phyloP scores from a whole-genome alignment of 2,329 filamentous ascomycete genomes.

The Fusarium sacchari region DNA sequence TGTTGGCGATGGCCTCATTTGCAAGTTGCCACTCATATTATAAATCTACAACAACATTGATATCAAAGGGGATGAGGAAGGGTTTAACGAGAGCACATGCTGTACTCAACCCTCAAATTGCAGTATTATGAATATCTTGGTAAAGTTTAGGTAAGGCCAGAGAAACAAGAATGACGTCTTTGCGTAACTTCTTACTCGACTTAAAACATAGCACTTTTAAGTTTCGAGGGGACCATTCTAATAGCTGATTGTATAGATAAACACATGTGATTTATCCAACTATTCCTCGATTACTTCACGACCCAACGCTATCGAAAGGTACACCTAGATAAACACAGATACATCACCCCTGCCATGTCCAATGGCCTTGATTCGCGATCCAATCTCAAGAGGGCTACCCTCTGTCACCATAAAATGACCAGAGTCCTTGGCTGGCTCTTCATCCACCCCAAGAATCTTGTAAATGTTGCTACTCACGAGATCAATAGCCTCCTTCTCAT shows the following conservation, averaged over 20 bases:
- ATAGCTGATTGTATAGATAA: neutral
- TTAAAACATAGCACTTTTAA: neutral
- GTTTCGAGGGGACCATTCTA: rapidly evolving
- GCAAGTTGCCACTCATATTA: constrained; percentile 49
- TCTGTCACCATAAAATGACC: constrained; percentile 71
- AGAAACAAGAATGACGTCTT: neutral
- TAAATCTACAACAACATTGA: neutral
- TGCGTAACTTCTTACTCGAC: neutral
- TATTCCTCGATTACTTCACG: neutral
- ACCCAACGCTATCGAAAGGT: neutral
- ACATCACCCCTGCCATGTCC: constrained; percentile 33
- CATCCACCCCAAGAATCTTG: constrained; percentile 63
- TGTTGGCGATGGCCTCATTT: constrained; percentile 20
- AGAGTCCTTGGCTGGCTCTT: constrained; percentile 38
- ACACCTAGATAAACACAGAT: constrained; percentile 10
- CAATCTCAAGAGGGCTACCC: constrained; percentile 70
- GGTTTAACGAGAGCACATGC: too few relatives aligned
- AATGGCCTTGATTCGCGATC: constrained; percentile 42
- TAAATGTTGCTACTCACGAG: constrained; percentile 68
- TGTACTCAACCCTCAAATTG: neutral
- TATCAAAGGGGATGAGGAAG: neutral
- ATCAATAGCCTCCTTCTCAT: constrained; percentile 64
- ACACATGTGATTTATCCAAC: neutral
- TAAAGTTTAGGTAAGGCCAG: neutral
- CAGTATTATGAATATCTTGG: neutral